Percentiles rank a stretch among this genome's conserved stretches.
Conservation (phyloP, 768 basidiomycete genomes). For the Melanogaster broomeanus region DNA sequence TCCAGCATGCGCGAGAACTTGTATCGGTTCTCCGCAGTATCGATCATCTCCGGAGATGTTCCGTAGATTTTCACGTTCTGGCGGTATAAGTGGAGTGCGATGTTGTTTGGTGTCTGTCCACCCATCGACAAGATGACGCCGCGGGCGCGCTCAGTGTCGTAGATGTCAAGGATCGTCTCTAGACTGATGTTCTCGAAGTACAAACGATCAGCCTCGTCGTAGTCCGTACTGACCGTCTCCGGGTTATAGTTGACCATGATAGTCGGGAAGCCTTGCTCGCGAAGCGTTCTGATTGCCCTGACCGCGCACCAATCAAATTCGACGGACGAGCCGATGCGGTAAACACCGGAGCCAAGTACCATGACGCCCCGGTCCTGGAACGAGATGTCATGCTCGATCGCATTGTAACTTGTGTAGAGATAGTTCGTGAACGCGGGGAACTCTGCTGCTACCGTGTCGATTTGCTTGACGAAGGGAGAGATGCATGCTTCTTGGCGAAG, state of each 20-base stretch:
- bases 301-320: conserved; percentile 99
- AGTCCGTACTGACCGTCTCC: conserved; percentile 98
- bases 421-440: conserved; percentile 99
- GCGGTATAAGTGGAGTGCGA: conserved; percentile 91
- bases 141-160: conserved; percentile 84
- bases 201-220: conserved; percentile 96
- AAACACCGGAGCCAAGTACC: conserved; percentile 97
- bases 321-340: conserved; percentile 98
- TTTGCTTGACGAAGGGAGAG: conserved; percentile 94
- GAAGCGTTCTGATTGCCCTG: conserved; percentile 92
- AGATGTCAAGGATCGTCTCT: conserved; percentile 96
- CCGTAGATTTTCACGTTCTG: conserved; percentile 99
- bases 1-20: conserved; percentile 98
- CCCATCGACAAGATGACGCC: conserved; percentile 98
- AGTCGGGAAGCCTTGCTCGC: conserved; percentile 91
- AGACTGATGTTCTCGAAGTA: conserved; percentile 99
- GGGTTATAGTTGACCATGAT: conserved; percentile 99
- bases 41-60: conserved; percentile 99
- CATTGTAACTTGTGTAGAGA: conserved; percentile 97
- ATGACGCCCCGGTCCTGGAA: conserved; percentile 95
- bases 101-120: conserved; percentile 98
- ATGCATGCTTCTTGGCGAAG: conserved; percentile 84
- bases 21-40: conserved; percentile 98
- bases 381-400: conserved; percentile 85
- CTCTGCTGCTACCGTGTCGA: conserved; percentile 98